Percentiles rank a stretch among this genome's conserved stretches.
Conservation (phyloP, 345 rosid species). For the Microthlaspi erraticum region DNA sequence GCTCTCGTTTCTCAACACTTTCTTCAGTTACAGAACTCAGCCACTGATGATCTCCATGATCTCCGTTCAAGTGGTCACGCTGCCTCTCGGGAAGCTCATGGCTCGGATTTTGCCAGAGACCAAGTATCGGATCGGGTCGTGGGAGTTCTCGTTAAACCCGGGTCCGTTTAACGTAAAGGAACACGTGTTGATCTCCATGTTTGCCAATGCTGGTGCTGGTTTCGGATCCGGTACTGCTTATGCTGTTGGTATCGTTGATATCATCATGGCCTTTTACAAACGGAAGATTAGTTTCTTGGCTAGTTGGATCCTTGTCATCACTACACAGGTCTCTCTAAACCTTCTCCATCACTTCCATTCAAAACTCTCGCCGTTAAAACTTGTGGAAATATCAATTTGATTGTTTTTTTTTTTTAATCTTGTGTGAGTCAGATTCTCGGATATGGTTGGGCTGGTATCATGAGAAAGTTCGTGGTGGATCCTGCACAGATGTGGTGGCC, state of each 20-base stretch:
- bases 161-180: conserved; percentile 61
- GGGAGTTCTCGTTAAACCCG: conserved; percentile 53
- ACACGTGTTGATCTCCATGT: conserved; percentile 58
- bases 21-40: conserved; percentile 67
- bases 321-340: conserved; percentile 57
- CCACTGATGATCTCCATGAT: conserved; percentile 61
- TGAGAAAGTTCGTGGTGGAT: conserved; percentile 66
- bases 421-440: conserved; percentile 54
- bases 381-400: neutral
- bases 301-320: conserved; percentile 63
- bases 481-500: conserved; percentile 88
- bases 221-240: conserved; percentile 64
- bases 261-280: conserved; percentile 60
- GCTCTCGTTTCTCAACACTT: conserved; percentile 69
- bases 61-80: conserved; percentile 62
- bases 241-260: conserved; percentile 59
- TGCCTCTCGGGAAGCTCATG: conserved; percentile 61
- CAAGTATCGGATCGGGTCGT: conserved; percentile 51
- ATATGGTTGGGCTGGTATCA: conserved; percentile 73
- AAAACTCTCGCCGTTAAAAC: neutral
- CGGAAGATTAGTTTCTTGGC: conserved; percentile 62
- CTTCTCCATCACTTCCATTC: neutral
- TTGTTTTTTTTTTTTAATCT: neutral
- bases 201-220: conserved; percentile 62
- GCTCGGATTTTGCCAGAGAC: conserved; percentile 50